phyloP scores from a whole-genome alignment of 345 rosid species.

The Arabis alpina region DNA sequence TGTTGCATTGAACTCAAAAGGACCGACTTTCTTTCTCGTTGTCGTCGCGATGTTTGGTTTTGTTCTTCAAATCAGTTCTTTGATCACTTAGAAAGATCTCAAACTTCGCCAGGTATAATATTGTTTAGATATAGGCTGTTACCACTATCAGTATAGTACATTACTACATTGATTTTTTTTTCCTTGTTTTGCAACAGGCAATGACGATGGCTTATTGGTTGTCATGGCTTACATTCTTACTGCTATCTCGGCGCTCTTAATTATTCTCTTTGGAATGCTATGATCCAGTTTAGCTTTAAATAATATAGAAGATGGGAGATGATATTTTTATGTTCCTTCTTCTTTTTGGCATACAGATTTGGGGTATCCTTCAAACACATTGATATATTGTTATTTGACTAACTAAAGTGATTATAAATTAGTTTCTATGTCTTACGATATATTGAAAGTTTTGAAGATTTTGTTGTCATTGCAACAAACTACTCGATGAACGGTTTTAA shows the following conservation, averaged over 20 bases:
- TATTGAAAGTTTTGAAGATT: conserved; percentile 1
- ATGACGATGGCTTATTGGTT: conserved; percentile 89
- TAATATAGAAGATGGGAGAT: conserved; percentile 19
- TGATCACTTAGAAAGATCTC: conserved; percentile 88
- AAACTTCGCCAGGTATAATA: conserved; percentile 86
- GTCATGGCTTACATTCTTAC: conserved; percentile 75
- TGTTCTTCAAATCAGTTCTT: conserved; percentile 76
- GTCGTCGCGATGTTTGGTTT: conserved; percentile 80
- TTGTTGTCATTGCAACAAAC: conserved; percentile 21
- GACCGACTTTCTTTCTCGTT: conserved; percentile 90
- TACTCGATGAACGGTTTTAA: background rate
- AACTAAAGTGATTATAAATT: background rate
- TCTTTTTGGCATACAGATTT: conserved; percentile 21
- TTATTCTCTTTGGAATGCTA: conserved; percentile 81
- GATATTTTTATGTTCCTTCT: conserved; percentile 27
- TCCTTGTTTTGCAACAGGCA: conserved; percentile 52
- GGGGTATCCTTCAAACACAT: background rate
- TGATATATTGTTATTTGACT: conserved; percentile 1
- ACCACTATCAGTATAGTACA: background rate
- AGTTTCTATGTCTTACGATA: no score
- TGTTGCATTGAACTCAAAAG: conserved; percentile 54
- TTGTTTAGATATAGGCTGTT: conserved; percentile 5
- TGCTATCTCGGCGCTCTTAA: conserved; percentile 71
- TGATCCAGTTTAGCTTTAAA: conserved; percentile 68
- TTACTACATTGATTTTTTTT: background rate